Base-by-base conservation (phyloP, 202 grass and related monocot genomes). In the Saccharum hybrid region DNA sequence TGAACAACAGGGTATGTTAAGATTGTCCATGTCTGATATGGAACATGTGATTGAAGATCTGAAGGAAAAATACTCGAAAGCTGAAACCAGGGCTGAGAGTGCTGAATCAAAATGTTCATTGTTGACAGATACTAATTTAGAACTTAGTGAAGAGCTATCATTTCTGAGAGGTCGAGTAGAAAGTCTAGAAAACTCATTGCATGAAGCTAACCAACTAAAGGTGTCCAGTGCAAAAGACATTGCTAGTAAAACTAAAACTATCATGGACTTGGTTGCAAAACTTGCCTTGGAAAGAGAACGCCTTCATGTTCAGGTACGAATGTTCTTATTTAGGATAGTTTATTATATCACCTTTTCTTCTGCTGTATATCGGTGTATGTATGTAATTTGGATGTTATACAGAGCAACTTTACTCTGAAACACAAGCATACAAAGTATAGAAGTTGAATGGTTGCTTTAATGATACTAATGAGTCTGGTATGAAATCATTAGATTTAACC, bases 211-310 rank as follows among this genome's bases (percentile, higher is more conserved):
- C 48, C 81, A 78, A 78, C 82, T 80, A 52, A 98, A 98, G 75
- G 39, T 84, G 62, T 83, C 69, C 52, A 85, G 73, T 73, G 82
- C 89, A 34, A 91, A 89, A 84, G 88, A 94, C 80, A 93, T 98
- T 85, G 70, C 80, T 79, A 81, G 81, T 61, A 94, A 87, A 91
- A 89, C 87, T 63, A 98, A 98, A 76, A 76, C 74, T 65, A 93
- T 98, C 36, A 65, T 60, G 68, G 87, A 94, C 67, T 87, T 98
- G 39, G 85, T 98, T 34, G 49, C 76, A n/a, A 98, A 93, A 86
- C 88, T 98, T 79, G 84, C 95, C 31, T 77, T 85, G 49, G 92
- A 94, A 84, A 94, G 95, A 75, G 95, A 98, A 51, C 62, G 71
- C 1, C 95, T 94, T 88, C 89, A 98, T 84, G 71, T 85, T 57